Conservation (phyloP, 345 rosid species). For the Linum trigynum region DNA sequence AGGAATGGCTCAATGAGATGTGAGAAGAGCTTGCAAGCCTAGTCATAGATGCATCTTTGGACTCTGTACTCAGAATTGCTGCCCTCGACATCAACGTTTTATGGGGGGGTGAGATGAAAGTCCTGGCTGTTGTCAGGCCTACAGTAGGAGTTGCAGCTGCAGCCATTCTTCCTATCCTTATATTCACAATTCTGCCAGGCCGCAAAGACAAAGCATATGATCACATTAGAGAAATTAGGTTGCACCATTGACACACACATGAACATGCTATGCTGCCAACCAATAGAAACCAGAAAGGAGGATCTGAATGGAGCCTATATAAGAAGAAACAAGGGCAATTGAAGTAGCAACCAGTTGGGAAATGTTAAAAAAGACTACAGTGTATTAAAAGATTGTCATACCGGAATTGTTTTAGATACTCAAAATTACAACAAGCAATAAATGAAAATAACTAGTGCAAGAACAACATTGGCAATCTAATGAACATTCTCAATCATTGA, state of each 20-base stretch:
- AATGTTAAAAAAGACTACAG: too few species aligned
- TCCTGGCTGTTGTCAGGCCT: slow-evolving; percentile 28
- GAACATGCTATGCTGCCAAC: too few species aligned
- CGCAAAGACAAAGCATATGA: not conserved
- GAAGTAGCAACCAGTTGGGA: too few species aligned
- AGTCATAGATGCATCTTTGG: slow-evolving; percentile 25
- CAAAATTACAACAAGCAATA: too few species aligned
- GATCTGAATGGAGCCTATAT: too few species aligned
- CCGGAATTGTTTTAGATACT: too few species aligned
- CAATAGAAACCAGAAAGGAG: too few species aligned
- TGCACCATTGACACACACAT: not conserved
- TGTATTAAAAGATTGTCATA: too few species aligned
- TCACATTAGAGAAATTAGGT: not conserved
- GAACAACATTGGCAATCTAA: too few species aligned
- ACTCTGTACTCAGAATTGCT: slow-evolving; percentile 14
- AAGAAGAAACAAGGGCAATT: too few species aligned
- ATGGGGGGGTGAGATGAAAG: slow-evolving; percentile 22
- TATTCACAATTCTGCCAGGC: slow-evolving; percentile 2
- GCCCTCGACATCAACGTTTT: slow-evolving; percentile 10
- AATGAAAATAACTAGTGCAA: too few species aligned
- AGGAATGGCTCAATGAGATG: slow-evolving; percentile 25
- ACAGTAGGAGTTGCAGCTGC: slow-evolving; percentile 24
- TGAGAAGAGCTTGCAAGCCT: slow-evolving; percentile 31
- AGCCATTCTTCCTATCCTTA: slow-evolving; percentile 25
- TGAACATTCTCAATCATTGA: too few species aligned